phyloP scores from a whole-genome alignment of 129 eudicot species.

The Flaveria ramosissima region DNA sequence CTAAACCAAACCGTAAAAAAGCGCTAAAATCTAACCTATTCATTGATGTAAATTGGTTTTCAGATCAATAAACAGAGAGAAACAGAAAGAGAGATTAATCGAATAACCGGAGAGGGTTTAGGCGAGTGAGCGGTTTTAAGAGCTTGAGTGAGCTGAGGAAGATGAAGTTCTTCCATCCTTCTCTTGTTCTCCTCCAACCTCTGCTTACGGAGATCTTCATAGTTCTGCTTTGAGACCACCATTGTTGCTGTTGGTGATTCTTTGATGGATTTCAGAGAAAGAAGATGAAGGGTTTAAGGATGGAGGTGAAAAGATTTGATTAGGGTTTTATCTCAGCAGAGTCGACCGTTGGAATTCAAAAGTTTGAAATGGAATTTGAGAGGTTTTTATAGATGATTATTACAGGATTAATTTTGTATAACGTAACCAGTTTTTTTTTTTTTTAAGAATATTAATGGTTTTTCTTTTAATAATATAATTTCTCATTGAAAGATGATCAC shows the following conservation, averaged over 20 bases:
- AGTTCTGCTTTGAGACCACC: constrained; percentile 50
- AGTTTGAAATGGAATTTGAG: constrained; percentile 12
- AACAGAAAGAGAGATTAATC: neutral
- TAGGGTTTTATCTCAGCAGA: constrained; percentile 18
- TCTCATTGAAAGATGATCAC: too few species aligned
- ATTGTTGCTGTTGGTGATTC: constrained; percentile 22
- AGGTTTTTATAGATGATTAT: constrained; percentile 18
- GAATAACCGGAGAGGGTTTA: constrained; percentile 68
- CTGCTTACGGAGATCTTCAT: constrained; percentile 66
- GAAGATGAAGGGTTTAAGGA: neutral
- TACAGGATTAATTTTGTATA: neutral
- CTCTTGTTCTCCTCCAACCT: constrained; percentile 80
- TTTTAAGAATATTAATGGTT: too few species aligned
- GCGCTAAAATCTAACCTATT: neutral
- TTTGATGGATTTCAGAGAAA: neutral
- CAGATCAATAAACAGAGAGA: neutral
- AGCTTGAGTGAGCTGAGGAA: constrained; percentile 68
- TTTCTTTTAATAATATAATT: too few species aligned
- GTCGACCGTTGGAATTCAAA: constrained; percentile 72
- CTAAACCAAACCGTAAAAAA: neutral
- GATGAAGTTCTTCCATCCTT: constrained; percentile 76
- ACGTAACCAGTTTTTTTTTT: too few species aligned
- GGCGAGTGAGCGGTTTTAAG: constrained; percentile 66
- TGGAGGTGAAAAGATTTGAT: neutral
- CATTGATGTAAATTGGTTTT: neutral